Evolutionary conservation across 192 early-diverging fungal species (phyloP).

Genomic region (Podila epigama): DNA sequence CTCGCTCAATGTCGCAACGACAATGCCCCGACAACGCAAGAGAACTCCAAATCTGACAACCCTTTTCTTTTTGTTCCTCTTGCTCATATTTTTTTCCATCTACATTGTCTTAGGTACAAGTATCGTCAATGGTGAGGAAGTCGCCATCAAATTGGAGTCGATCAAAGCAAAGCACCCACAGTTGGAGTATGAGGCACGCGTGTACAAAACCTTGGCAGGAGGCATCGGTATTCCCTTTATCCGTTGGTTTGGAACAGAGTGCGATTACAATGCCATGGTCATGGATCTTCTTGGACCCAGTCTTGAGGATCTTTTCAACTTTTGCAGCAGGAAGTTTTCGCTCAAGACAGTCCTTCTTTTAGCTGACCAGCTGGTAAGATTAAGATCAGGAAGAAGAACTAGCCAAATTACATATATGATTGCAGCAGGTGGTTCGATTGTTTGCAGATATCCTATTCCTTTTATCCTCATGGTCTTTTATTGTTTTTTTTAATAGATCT

Average conservation of each 20-base stretch:
- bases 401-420: too few species aligned
- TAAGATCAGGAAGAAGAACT: too few species aligned
- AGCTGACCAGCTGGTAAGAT: conserved; percentile 82
- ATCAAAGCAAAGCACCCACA: conserved; percentile 96
- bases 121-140: conserved; percentile 84
- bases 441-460: too few species aligned
- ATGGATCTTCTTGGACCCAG: conserved; percentile 93
- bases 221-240: conserved; percentile 92
- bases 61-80: neutral
- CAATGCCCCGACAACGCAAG: too few species aligned
- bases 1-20: neutral
- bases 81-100: neutral
- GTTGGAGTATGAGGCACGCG: conserved; percentile 95
- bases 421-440: too few species aligned
- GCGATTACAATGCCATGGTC: conserved; percentile 85
- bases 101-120: conserved; percentile 44
- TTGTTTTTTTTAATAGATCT: conserved; percentile 52
- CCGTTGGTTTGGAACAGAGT: conserved; percentile 83
- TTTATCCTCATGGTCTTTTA: neutral
- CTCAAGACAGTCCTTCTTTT: conserved; percentile 88
- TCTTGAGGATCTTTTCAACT: conserved; percentile 90
- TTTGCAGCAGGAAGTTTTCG: conserved; percentile 87
- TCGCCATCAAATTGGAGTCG: conserved; percentile 97
- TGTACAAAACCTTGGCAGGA: conserved; percentile 94
- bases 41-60: neutral